These are phyloP conservation scores for Euphorbia pulcherrima DNA, from an alignment of 345 rosid species.

Conservation along the genomic window DNA sequence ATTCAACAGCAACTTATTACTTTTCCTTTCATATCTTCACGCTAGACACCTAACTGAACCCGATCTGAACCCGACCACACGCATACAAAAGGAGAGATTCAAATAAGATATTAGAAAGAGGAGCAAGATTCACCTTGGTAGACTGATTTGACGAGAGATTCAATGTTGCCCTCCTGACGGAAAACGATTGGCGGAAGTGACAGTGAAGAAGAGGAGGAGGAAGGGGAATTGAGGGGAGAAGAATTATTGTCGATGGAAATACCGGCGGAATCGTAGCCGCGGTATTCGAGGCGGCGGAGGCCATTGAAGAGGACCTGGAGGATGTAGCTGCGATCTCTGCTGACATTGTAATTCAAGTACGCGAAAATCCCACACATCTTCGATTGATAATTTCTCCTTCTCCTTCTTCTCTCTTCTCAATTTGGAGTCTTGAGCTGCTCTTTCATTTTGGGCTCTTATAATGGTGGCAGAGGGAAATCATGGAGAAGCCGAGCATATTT, in stretches of 20 bases:
- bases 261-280: constrained; percentile 95
- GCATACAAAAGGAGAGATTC: neutral
- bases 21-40: too few species aligned
- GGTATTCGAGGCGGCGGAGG: constrained; percentile 90
- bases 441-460: neutral
- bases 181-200: constrained; percentile 57
- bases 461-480: neutral
- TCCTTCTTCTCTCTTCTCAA: neutral
- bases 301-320: constrained; percentile 92
- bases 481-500: constrained; percentile 13
- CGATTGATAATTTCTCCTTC: neutral
- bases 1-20: too few species aligned
- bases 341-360: constrained; percentile 69
- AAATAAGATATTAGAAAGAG: neutral
- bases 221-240: constrained; percentile 8
- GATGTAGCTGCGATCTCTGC: constrained; percentile 67
- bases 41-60: neutral
- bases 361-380: constrained; percentile 99
- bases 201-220: constrained; percentile 7
- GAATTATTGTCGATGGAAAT: constrained; percentile 60
- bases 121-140: constrained; percentile 47
- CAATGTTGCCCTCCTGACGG: constrained; percentile 94
- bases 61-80: neutral
- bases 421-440: neutral
- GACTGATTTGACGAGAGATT: constrained; percentile 88